Evolutionary conservation across 768 basidiomycete species (phyloP), one percentile per base, ranked within the genome.

Genomic region (Terana coerulea): DNA sequence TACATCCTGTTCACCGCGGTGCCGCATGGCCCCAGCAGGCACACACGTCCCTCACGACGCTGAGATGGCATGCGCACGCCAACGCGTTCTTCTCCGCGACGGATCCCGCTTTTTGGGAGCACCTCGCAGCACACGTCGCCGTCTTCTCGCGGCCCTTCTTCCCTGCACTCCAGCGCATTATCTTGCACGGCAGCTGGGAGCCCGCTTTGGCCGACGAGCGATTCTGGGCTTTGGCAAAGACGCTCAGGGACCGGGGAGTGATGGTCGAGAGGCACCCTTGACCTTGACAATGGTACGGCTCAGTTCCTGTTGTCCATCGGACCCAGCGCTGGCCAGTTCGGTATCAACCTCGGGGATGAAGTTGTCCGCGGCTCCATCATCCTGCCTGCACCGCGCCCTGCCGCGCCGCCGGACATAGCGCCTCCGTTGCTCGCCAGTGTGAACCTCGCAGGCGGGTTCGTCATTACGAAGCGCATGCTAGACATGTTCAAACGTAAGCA

Each of bases 381-480:
- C 30, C 72, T 86, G 24, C 83, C 88, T 1, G 80, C 73, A 36
- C 86, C 89, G 34, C 83, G 86, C 17, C n/a, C n/a, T n/a, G 37
- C 17, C 46, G 86, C 88, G 47, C 76, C 81, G n/a, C 79, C 84
- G 1, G 69, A 74, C 2, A 61, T 75, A 5, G 70, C 83, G 2
- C 71, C 81, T 12, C 73, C 84, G 9, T 77, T 94, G 45, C 71
- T 94, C 28, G 91, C 91, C 21, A 88, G 88, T 52, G 80, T 94
- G 53, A 94, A 94, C 61, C 90, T 94, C 47, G 81, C 87, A 30
- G 91, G 91, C 46, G 91, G 91, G 37, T 93, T 92, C 60, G 83
- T 91, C 33, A 86, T 93, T 60, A 92, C 90, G 21, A 91, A 91
- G 67, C 84, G 91, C 36, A 94, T 94, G 91, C 72, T 94, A 54